Percentiles rank a stretch among this genome's conserved stretches.
Evolutionary conservation across 129 eudicot genomes (phyloP).

Genomic region (Saposhnikovia divaricata): DNA sequence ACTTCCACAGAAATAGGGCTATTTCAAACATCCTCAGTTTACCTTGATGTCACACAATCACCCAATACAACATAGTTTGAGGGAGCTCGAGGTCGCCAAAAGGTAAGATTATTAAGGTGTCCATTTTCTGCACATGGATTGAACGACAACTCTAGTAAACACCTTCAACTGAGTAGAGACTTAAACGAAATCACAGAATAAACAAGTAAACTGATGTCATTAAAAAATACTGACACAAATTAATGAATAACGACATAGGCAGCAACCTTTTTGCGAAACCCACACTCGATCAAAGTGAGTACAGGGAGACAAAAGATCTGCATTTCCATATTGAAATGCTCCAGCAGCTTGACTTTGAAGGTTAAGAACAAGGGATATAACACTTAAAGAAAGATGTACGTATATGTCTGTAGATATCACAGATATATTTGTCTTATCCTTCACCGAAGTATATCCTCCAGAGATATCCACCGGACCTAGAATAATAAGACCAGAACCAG

Average conservation of each 20-base stretch:
- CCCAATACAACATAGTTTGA: slow-evolving; percentile 86
- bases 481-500: slow-evolving; percentile 95
- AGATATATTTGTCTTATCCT: slow-evolving; percentile 89
- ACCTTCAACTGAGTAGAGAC: not conserved
- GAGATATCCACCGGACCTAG: slow-evolving; percentile 95
- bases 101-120: slow-evolving; percentile 57
- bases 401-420: slow-evolving; percentile 68
- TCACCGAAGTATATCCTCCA: slow-evolving; percentile 91
- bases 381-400: slow-evolving; percentile 76
- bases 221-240: not conserved
- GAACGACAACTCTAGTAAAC: slow-evolving; percentile 4
- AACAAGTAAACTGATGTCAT: not conserved
- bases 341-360: slow-evolving; percentile 76
- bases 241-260: slow-evolving; percentile 4
- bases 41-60: slow-evolving; percentile 98
- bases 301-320: slow-evolving; percentile 86
- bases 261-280: slow-evolving; percentile 79
- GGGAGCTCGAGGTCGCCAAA: slow-evolving; percentile 98
- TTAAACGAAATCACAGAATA: not conserved
- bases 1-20: not conserved
- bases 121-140: slow-evolving; percentile 52
- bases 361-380: slow-evolving; percentile 81
- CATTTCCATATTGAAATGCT: slow-evolving; percentile 72
- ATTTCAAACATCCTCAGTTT: slow-evolving; percentile 9
- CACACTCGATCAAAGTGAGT: slow-evolving; percentile 77